Evolutionary conservation across 257 asterid species (phyloP).

Genomic region (Handroanthus guayacan): DNA sequence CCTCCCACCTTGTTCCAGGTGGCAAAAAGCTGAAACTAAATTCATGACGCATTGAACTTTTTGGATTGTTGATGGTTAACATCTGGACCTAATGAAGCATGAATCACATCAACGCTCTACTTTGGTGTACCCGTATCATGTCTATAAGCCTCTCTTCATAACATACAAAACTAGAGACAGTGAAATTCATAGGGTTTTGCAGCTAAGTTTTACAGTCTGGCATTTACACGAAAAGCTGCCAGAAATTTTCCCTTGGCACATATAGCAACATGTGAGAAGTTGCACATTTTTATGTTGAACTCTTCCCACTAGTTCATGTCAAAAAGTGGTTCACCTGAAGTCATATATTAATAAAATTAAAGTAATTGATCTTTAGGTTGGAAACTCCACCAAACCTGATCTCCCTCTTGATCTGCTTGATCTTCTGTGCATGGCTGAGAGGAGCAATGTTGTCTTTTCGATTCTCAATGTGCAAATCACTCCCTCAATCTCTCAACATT

Average conservation of each 20-base stretch:
- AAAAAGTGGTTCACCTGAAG: conserved; percentile 10
- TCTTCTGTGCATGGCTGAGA: conserved; percentile 5
- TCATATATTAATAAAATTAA: conserved; percentile 8
- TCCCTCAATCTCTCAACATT: conserved; percentile 59
- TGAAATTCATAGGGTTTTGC: conserved; percentile 3
- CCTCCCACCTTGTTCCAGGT: neutral
- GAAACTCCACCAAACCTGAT: conserved; percentile 3
- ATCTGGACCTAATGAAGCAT: neutral
- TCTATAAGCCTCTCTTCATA: neutral
- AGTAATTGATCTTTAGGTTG: conserved; percentile 17
- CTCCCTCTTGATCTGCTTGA: neutral
- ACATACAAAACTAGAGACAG: neutral
- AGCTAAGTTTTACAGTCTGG: neutral
- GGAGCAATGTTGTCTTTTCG: neutral
- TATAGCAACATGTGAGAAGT: neutral
- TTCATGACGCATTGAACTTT: neutral
- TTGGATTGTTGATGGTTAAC: neutral
- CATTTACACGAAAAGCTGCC: neutral
- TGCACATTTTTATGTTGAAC: neutral
- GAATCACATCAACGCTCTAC: neutral
- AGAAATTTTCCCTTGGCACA: neutral
- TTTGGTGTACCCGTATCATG: neutral
- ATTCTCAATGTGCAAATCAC: conserved; percentile 22
- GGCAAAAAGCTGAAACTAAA: neutral
- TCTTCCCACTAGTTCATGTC: neutral